Evolutionary conservation across 352 stramenopile genomes (phyloP), one percentile per base, ranked within the genome.

Genomic region (Globisporangium ultimum): DNA sequence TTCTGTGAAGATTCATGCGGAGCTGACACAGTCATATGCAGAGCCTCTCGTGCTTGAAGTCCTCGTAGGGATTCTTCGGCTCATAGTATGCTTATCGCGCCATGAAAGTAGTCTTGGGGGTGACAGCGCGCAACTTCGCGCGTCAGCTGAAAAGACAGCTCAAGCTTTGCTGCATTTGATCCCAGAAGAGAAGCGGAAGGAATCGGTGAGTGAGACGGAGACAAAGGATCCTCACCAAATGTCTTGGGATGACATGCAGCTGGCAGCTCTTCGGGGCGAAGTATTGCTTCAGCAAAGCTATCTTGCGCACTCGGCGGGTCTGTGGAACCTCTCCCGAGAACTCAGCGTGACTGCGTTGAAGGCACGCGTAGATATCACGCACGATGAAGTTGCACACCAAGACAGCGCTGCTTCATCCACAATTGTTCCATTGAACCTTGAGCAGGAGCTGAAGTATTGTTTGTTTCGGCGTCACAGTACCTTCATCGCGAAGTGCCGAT

Each of bases 391-490:
- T 13, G 38, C 3, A 8, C 7, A 12, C 15, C 22, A 28, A 36
- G 28, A 11, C 15, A 48, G 6, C 7, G 15, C 10, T 38, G 12
- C 46, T 18, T 54, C 41, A 18, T 17, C 24, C 42, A 9, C 0
- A n/a, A 22, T 47, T 50, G 40, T 59, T 14, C 24, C 53, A 14
- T 47, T 64, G 2, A 49, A 70, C 20, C 48, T 89, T 17, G 73
- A 82, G 20, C 66, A 80, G 21, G 59, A 82, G 32, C 54, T 80
- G 14, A 69, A 71, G 34, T 82, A 65, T 47, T 74, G 67, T 10
- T 36, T 80, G 0, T 58, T 74, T 13, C 36, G 58, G 38, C 66
- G 61, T 48, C 58, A 43, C 22, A 74, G 72, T 40, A 78, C 73
- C 2, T 70, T 81, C 10, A 15, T 72, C 24, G 70, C 67, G 12